Conservation (phyloP, 345 rosid genomes). For the Brassica napus region Da-Ae NC_063447.1:58487501-58488000, state of each 20-base stretch:
- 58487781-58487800: no score
- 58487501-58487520: constrained; percentile 44
- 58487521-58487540: background rate
- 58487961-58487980: constrained; percentile 92
- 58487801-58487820: constrained; percentile 55
- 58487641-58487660: constrained; percentile 14
- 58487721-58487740: constrained; percentile 9
- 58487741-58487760: constrained; percentile 9
- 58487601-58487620: constrained; percentile 9
- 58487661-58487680: background rate
- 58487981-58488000: constrained; percentile 50
- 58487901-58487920: constrained; percentile 71
- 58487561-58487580: constrained; percentile 23
- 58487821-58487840: constrained; percentile 98
- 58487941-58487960: constrained; percentile 98
- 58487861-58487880: constrained; percentile 95
- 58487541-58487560: constrained; percentile 18
- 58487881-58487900: constrained; percentile 75
- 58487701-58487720: constrained; percentile 7
- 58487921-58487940: constrained; percentile 82
- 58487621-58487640: constrained; percentile 14
- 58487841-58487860: constrained; percentile 91
- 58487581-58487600: constrained; percentile 15
- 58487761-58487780: constrained; percentile 22
- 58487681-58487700: constrained; percentile 14